These are phyloP conservation scores for Fusarium tricinctum DNA, from an alignment of 2,329 filamentous ascomycete species.

Conservation along the genomic window DNA sequence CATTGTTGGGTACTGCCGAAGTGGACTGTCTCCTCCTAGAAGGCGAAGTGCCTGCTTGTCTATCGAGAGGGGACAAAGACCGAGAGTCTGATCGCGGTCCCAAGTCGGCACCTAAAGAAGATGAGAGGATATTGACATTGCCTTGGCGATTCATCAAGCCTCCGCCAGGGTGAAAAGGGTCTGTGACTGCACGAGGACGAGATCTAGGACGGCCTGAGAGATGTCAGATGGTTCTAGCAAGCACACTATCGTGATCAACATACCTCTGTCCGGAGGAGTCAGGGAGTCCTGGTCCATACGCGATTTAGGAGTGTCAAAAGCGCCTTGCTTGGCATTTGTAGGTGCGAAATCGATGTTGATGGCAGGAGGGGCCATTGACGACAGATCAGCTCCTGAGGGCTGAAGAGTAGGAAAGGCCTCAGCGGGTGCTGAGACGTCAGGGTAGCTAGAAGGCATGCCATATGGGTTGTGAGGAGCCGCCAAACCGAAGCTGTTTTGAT, in stretches of 20 bases:
- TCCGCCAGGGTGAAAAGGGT: conserved; percentile 68
- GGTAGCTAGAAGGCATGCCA: conserved; percentile 51
- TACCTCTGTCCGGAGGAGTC: conserved; percentile 82
- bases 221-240: conserved; percentile 34
- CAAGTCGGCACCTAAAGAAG: conserved; percentile 63
- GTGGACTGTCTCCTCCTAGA: conserved; percentile 70
- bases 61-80: conserved; percentile 72
- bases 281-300: conserved; percentile 82
- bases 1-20: conserved; percentile 72
- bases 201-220: conserved; percentile 62
- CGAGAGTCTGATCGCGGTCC: conserved; percentile 63
- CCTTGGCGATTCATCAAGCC: conserved; percentile 57
- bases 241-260: conserved; percentile 38
- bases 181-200: conserved; percentile 70
- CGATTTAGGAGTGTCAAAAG: conserved; percentile 68
- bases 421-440: conserved; percentile 56
- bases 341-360: conserved; percentile 96
- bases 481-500: conserved; percentile 63
- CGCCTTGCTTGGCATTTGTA: conserved; percentile 65
- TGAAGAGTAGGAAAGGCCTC: conserved; percentile 69
- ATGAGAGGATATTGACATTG: conserved; percentile 62
- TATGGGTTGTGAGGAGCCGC: conserved; percentile 58
- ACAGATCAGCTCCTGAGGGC: conserved; percentile 70
- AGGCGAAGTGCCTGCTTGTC: conserved; percentile 59
- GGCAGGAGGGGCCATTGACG: conserved; percentile 85